Percentiles rank a stretch among this genome's conserved stretches.
These are phyloP conservation scores for Chlorociboria aeruginascens DNA, from an alignment of 495 filamentous ascomycete genomes.

Conservation along the genomic window DNA sequence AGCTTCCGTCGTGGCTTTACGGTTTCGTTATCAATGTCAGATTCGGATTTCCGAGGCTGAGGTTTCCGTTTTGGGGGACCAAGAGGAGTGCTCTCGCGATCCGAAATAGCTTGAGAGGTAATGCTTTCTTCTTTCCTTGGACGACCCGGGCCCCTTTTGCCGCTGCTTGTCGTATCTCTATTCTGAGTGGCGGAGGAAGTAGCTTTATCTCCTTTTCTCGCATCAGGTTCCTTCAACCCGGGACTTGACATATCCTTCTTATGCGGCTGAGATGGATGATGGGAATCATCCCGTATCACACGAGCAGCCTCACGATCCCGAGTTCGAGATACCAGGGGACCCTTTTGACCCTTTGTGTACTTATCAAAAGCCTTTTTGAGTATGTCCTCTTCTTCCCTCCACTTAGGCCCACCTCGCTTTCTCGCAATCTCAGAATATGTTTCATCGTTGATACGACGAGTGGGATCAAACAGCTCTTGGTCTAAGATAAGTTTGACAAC, in stretches of 20 bases:
- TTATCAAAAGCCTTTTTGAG: slow-evolving; percentile 70
- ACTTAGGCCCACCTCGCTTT: slow-evolving; percentile 69
- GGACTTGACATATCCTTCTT: slow-evolving; percentile 39
- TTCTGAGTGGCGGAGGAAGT: slow-evolving; percentile 12
- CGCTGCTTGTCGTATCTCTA: slow-evolving; percentile 9
- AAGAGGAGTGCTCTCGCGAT: slow-evolving; percentile 39
- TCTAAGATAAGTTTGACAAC: slow-evolving; percentile 66
- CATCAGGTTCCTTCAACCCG: slow-evolving; percentile 20
- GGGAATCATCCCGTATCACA: slow-evolving; percentile 34
- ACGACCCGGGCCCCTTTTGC: slow-evolving; percentile 35
- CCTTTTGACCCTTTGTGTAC: slow-evolving; percentile 35
- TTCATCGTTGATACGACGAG: slow-evolving; percentile 52
- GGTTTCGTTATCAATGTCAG: slow-evolving; percentile 41
- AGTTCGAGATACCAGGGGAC: slow-evolving; percentile 32
- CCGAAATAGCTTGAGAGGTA: slow-evolving; percentile 28
- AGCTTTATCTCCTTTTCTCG: slow-evolving; percentile 11
- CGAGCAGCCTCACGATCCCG: slow-evolving; percentile 37
- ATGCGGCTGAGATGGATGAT: slow-evolving; percentile 25
- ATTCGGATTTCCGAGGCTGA: slow-evolving; percentile 26
- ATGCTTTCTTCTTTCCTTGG: slow-evolving; percentile 36
- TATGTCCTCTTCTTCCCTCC: slow-evolving; percentile 80
- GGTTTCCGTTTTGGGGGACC: slow-evolving; percentile 25
- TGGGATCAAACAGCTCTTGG: slow-evolving; percentile 72
- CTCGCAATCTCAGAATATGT: slow-evolving; percentile 78
- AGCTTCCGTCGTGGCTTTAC: slow-evolving; percentile 47